These are phyloP conservation scores for Bipolaris zeicola DNA, from an alignment of 2,329 filamentous ascomycete genomes.

Conservation along the genomic window DNA sequence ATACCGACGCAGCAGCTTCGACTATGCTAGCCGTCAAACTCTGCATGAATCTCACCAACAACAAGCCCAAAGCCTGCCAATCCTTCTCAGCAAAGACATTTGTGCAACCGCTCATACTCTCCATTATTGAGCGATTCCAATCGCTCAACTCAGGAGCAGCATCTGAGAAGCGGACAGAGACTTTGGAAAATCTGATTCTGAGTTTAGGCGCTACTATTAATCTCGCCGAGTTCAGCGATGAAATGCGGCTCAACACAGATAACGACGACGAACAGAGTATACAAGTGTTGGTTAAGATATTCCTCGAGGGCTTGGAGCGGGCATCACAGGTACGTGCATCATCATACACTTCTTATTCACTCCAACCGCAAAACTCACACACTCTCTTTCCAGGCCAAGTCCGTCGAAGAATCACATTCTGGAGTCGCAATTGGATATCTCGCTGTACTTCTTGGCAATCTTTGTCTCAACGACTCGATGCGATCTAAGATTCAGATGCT, in stretches of 20 bases:
- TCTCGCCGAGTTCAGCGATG: slow-evolving; percentile 76
- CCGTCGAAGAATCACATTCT: slow-evolving; percentile 71
- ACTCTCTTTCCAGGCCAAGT: slow-evolving; percentile 53
- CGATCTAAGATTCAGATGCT: slow-evolving; percentile 49
- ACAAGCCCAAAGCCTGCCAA: slow-evolving; percentile 70
- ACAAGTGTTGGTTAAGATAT: slow-evolving; percentile 66
- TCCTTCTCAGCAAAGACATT: slow-evolving; percentile 65
- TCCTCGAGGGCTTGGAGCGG: slow-evolving; percentile 68
- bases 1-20: slow-evolving; percentile 20
- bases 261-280: slow-evolving; percentile 55
- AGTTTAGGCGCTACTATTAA: slow-evolving; percentile 86
- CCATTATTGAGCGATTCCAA: slow-evolving; percentile 36
- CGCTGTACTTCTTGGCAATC: slow-evolving; percentile 79
- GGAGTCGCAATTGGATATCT: slow-evolving; percentile 89
- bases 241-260: slow-evolving; percentile 52
- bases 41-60: slow-evolving; percentile 85
- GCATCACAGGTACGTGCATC: slow-evolving; percentile 67
- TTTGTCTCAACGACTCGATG: slow-evolving; percentile 65
- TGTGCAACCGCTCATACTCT: slow-evolving; percentile 48
- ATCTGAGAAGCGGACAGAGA: slow-evolving; percentile 59
- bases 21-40: slow-evolving; percentile 66
- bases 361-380: slow-evolving; percentile 19
- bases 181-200: slow-evolving; percentile 74
- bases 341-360: background rate
- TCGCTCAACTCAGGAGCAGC: slow-evolving; percentile 35